phyloP scores from a whole-genome alignment of 2,329 filamentous ascomycete genomes.

The Taxawa tesnikishii region DNA sequence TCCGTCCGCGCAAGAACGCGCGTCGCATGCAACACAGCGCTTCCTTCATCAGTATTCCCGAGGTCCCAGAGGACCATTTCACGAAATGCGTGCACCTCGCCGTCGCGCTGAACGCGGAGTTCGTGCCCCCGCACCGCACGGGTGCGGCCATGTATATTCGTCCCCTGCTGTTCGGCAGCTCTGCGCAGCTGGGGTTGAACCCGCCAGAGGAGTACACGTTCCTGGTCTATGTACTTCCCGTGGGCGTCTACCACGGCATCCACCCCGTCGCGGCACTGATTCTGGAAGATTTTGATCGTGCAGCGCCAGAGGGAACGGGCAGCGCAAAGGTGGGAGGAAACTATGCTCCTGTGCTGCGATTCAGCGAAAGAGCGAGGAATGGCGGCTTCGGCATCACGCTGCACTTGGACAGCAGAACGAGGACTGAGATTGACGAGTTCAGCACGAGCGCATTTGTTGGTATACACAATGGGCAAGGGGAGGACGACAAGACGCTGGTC shows the following conservation, averaged over 20 bases:
- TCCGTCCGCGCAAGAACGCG: constrained; percentile 80
- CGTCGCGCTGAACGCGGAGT: constrained; percentile 79
- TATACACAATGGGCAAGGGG: constrained; percentile 46
- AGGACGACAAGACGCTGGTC: constrained; percentile 53
- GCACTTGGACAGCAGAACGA: constrained; percentile 75
- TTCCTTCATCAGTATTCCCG: constrained; percentile 70
- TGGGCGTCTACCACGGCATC: constrained; percentile 85
- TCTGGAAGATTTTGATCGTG: constrained; percentile 84
- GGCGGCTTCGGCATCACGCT: constrained; percentile 89
- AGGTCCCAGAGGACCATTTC: constrained; percentile 66
- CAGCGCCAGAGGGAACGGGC: constrained; percentile 82
- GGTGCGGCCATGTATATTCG: constrained; percentile 89
- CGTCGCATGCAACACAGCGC: constrained; percentile 74
- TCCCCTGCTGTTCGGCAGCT: constrained; percentile 76
- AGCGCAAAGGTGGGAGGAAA: constrained; percentile 93
- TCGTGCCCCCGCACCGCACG: constrained; percentile 78
- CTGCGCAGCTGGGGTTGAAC: constrained; percentile 72
- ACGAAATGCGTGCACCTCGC: constrained; percentile 64
- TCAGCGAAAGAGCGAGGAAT: constrained; percentile 67
- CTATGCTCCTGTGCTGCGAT: constrained; percentile 82
- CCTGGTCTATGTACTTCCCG: constrained; percentile 78
- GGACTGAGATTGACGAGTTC: constrained; percentile 88
- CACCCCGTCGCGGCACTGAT: constrained; percentile 80
- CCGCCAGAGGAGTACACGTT: constrained; percentile 91
- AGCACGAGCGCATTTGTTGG: constrained; percentile 90